These are phyloP conservation scores for Vanrija sp. DNA, from an alignment of 1,284 basidiomycete species.

Conservation along the genomic window DNA sequence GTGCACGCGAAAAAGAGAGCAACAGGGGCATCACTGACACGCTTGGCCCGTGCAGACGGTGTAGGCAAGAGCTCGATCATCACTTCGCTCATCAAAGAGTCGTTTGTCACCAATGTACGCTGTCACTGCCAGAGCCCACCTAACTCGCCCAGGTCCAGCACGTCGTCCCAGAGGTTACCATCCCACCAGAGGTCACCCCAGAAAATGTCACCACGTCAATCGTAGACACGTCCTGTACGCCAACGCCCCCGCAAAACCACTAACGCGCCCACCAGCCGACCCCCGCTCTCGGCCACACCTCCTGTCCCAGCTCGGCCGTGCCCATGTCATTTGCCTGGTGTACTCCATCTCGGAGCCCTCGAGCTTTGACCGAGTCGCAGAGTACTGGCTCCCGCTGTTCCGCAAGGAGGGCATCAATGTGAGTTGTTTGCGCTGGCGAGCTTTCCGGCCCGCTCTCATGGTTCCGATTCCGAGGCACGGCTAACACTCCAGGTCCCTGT, in stretches of 20 bases:
- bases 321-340: constrained; percentile 96
- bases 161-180: constrained; percentile 89
- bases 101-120: constrained; percentile 79
- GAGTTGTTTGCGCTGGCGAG: constrained; percentile 27
- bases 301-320: constrained; percentile 90
- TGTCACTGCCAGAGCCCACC: background rate
- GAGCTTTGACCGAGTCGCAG: constrained; percentile 93
- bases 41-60: constrained; percentile 63
- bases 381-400: constrained; percentile 99
- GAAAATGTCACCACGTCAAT: constrained; percentile 95
- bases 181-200: constrained; percentile 90
- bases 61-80: constrained; percentile 94
- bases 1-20: constrained; percentile 24
- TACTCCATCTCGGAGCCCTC: constrained; percentile 93
- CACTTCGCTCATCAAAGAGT: constrained; percentile 91
- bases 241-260: background rate
- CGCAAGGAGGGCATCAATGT: constrained; percentile 92
- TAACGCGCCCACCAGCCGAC: constrained; percentile 20
- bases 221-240: constrained; percentile 85
- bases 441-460: constrained; percentile 2
- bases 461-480: background rate
- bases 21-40: background rate
- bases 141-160: constrained; percentile 67
- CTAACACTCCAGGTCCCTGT: constrained; percentile 72
- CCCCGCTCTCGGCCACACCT: constrained; percentile 65